These are phyloP conservation scores for Groenewaldozyma sp. DNA, from an alignment of 1,139 yeast species.

Conservation along the genomic window DNA sequence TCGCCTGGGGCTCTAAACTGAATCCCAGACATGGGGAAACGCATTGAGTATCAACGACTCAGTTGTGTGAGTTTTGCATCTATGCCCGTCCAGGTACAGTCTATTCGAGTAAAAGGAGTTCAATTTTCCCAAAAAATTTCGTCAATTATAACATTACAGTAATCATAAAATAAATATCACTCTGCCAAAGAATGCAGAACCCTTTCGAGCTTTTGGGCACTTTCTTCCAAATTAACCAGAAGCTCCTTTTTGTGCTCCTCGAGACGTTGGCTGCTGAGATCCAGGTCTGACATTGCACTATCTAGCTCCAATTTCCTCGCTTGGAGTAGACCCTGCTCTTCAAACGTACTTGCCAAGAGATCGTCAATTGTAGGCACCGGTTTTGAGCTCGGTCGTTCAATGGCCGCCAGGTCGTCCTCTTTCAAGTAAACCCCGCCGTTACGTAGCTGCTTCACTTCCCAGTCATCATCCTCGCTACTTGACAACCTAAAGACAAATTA, in stretches of 20 bases:
- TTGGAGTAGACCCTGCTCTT: slow-evolving; percentile 5
- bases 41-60: too few species aligned
- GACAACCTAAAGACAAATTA: too few species aligned
- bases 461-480: slow-evolving; percentile 6
- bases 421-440: slow-evolving; percentile 5
- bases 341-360: neutral
- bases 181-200: neutral
- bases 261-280: neutral
- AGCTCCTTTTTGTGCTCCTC: neutral
- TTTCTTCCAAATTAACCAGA: neutral
- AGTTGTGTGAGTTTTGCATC: too few species aligned
- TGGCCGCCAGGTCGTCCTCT: slow-evolving; percentile 1
- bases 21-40: too few species aligned
- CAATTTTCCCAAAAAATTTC: too few species aligned
- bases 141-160: too few species aligned
- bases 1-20: too few species aligned
- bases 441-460: slow-evolving; percentile 4
- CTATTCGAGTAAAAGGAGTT: too few species aligned
- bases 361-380: neutral
- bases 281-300: slow-evolving; percentile 3
- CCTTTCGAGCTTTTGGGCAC: neutral
- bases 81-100: too few species aligned
- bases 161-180: too few species aligned
- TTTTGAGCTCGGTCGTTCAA: slow-evolving; percentile 2
- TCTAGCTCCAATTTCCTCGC: slow-evolving; percentile 4